Percentiles rank a stretch among this genome's conserved stretches.
phyloP scores from a whole-genome alignment of 1,284 basidiomycete species.

The Stereum hirsutum region DNA sequence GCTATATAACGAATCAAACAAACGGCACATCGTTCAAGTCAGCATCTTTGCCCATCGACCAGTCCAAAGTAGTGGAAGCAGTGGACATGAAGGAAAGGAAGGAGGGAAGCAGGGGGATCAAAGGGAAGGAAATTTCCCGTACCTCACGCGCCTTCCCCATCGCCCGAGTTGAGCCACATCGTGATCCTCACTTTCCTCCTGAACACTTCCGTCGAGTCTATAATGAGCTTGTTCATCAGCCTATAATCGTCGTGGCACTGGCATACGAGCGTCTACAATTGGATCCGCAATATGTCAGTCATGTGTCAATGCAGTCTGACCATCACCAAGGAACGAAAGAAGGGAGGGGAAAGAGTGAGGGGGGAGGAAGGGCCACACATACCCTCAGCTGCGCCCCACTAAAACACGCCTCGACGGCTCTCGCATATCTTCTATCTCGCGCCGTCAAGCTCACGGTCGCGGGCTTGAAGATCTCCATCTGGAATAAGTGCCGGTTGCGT shows the following conservation, averaged over 20 bases:
- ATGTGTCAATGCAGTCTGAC: background rate
- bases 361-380: no score
- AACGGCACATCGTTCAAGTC: no score
- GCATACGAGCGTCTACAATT: constrained; percentile 74
- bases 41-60: no score
- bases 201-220: constrained; percentile 46
- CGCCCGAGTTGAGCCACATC: constrained; percentile 50
- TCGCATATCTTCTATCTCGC: constrained; percentile 51
- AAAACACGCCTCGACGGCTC: constrained; percentile 76
- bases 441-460: constrained; percentile 68
- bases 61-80: no score
- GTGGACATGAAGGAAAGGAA: background rate
- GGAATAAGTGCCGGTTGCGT: constrained; percentile 59
- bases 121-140: constrained; percentile 9
- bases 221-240: constrained; percentile 55
- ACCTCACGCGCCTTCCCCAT: constrained; percentile 40
- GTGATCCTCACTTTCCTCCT: constrained; percentile 48
- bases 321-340: background rate
- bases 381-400: constrained; percentile 55
- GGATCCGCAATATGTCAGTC: background rate
- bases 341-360: no score
- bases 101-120: no score
- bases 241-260: constrained; percentile 82
- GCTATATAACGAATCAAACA: constrained; percentile 27
- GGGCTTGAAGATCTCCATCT: constrained; percentile 81